These are phyloP conservation scores for Phytophthora brassicae DNA, from an alignment of 352 stramenopile species.

Conservation along the genomic window DNA sequence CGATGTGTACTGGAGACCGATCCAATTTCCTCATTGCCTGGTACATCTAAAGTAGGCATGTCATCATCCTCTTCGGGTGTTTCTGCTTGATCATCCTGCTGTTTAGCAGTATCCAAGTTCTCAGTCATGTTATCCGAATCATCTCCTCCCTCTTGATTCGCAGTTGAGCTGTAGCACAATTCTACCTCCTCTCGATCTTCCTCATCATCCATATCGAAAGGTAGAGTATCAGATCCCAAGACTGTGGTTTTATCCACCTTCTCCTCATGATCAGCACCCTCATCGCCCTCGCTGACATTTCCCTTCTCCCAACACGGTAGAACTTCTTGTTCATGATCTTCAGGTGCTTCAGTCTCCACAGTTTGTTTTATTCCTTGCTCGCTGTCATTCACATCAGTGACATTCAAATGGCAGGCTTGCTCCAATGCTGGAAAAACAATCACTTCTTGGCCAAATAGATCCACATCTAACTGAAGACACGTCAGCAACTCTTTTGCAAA, in stretches of 20 bases:
- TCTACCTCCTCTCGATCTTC: constrained; percentile 14
- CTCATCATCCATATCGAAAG: constrained; percentile 11
- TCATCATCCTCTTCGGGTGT: constrained; percentile 3
- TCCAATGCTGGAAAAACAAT: constrained; percentile 56
- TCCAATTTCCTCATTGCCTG: not conserved
- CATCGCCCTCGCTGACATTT: constrained; percentile 20
- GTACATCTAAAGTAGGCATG: not conserved
- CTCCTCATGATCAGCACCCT: constrained; percentile 8
- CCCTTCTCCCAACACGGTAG: constrained; percentile 16
- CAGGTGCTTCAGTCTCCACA: not conserved
- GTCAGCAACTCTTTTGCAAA: constrained; percentile 44
- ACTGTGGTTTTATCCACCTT: not conserved
- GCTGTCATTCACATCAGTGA: not conserved
- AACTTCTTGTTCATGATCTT: constrained; percentile 11
- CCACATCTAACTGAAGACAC: constrained; percentile 53
- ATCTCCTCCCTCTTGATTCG: constrained; percentile 22
- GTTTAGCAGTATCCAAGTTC: not conserved
- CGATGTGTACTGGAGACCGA: not conserved
- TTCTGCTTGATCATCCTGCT: not conserved
- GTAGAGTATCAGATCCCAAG: not conserved
- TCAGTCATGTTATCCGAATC: not conserved
- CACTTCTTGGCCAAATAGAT: constrained; percentile 55
- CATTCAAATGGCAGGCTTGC: not conserved
- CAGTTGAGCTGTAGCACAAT: constrained; percentile 5
- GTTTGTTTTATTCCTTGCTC: constrained; percentile 3